phyloP scores from a whole-genome alignment of 2,329 filamentous ascomycete genomes.

The Chrysoporthe deuterocubensis region DNA sequence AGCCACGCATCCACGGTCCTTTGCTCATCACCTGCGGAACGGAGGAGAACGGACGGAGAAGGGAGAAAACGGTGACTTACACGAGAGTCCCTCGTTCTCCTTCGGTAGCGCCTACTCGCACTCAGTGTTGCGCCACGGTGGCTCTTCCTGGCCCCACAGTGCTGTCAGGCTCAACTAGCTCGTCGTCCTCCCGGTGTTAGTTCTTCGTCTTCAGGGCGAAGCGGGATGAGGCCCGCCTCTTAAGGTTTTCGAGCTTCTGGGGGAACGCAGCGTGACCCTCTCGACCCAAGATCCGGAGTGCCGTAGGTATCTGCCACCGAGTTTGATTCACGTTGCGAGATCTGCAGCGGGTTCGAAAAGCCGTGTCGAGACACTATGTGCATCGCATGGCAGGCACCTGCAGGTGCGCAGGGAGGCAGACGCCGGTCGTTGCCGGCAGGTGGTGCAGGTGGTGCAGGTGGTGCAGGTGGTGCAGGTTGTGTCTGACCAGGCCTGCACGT shows the following conservation, averaged over 20 bases:
- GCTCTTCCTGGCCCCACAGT: neutral
- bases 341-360: conserved; percentile 5
- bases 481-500: neutral
- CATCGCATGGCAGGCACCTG: neutral
- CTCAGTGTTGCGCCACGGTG: neutral
- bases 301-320: conserved; percentile 12
- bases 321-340: conserved; percentile 14
- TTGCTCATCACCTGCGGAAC: neutral
- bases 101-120: neutral
- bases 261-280: neutral
- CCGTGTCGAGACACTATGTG: conserved; percentile 6
- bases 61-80: conserved; percentile 27
- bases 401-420: conserved; percentile 13
- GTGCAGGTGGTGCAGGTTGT: neutral
- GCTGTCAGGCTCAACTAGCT: too few species aligned
- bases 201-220: neutral
- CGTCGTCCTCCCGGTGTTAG: too few species aligned
- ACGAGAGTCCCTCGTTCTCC: conserved; percentile 12
- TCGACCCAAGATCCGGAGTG: neutral
- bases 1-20: conserved; percentile 19
- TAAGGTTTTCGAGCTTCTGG: neutral
- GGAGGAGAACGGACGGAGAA: neutral
- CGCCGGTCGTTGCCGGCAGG: neutral
- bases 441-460: too few species aligned
- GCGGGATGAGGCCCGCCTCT: neutral